phyloP scores from a whole-genome alignment of 2,329 filamentous ascomycete species.

The Corinectria fuckeliana region DNA sequence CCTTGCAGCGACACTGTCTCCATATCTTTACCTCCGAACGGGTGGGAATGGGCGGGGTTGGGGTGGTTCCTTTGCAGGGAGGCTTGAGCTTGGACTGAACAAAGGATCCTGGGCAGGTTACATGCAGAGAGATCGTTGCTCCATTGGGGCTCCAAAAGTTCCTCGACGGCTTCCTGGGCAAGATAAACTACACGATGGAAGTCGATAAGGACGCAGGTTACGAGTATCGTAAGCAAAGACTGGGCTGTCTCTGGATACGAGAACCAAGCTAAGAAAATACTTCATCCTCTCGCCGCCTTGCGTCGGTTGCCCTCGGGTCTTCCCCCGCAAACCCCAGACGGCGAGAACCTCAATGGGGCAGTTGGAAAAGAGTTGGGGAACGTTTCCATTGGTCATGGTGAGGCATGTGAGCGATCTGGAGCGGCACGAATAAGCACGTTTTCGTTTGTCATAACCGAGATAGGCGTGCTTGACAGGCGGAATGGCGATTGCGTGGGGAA shows the following conservation, averaged over 20 bases:
- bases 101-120: background rate
- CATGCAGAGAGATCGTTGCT: slow-evolving; percentile 8
- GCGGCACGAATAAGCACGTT: background rate
- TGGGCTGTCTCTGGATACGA: background rate
- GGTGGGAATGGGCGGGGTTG: too few species aligned
- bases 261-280: background rate
- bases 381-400: background rate
- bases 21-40: background rate
- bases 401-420: background rate
- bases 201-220: background rate
- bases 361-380: background rate
- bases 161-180: background rate
- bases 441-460: background rate
- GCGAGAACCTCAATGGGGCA: slow-evolving; percentile 3
- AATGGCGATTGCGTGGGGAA: background rate
- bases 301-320: slow-evolving; percentile 2
- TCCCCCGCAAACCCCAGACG: background rate
- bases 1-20: background rate
- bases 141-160: slow-evolving; percentile 13
- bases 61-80: background rate
- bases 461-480: background rate
- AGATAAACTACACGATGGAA: background rate
- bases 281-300: background rate
- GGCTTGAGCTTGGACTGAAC: background rate
- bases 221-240: too few species aligned